Evolutionary conservation across 495 filamentous ascomycete species (phyloP), one percentile per base, ranked within the genome.

Genomic region (Podospora australis): DNA sequence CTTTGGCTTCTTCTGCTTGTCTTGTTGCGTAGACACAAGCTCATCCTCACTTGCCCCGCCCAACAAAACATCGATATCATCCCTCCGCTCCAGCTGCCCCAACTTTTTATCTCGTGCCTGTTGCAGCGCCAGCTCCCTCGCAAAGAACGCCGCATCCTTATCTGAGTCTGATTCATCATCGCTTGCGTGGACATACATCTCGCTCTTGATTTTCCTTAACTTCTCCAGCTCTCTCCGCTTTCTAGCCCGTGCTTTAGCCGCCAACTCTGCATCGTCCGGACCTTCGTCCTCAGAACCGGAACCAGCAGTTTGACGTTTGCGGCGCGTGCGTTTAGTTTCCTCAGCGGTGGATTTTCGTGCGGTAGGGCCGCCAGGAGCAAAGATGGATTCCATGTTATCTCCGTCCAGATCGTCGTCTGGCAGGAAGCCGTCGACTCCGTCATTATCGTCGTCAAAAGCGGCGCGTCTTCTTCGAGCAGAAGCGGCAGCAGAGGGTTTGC

Each of bases 151-250:
- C 57, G 87, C 79, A 30, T 70, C 70, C 41, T 84, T 81, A 26
- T 75, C 77, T 28, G 80, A 80, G 45, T 85, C 84, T n/a, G 73
- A 79, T 51, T 94, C 88, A 46, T 92, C 88, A 51, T 88, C 86
- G 61, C 82, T 87, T 28, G 80, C 78, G 51, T 83, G 75, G 28
- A 98, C 84, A 62, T 80, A 94, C 30, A 91, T 65, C 16, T 80
- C 79, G 60, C 84, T 90, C 73, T 96, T 96, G 63, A 95, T 87
- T 62, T 84, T 84, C 16, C 70, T 70, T 48, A 77, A 72, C 60
- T 87, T 84, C 46, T 81, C 82, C 17, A 78, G 66, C 51, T 86
- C 72, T 35, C 74, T 72, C 42, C 76, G 63, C 52, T 78, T 77
- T n/a, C 73, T 69, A 13, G 71, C 69, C 9, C 72, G 72, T 29